Evolutionary conservation across 2,329 filamentous ascomycete genomes (phyloP), one percentile per base, ranked within the genome.

Genomic region (Apiospora aurea): DNA sequence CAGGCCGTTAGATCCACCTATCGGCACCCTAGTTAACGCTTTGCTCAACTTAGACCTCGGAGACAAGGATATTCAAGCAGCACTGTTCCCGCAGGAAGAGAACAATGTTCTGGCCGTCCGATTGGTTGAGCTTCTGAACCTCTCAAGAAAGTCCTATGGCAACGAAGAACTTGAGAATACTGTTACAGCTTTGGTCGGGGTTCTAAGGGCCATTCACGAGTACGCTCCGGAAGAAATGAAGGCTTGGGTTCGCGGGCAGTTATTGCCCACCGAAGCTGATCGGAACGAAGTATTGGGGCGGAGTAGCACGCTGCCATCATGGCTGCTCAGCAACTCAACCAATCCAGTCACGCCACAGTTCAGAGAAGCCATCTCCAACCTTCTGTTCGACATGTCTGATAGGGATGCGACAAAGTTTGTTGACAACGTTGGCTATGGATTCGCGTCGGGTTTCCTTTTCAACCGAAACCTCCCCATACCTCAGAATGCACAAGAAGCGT

Each of bases 401-500:
- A 93, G 91, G 76, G 91, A 98, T 77, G 89, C 95, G 0, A 88
- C 88, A 21, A 92, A 87, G 43, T 96, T 98, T 78, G 93, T 98
- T 0, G 88, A 93, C 69, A 98, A 98, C 76, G 94, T 99, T 16
- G 96, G 96, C 0, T 99, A 97, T 79, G 96, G 96, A 0, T 97
- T 94, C 78, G 96, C 96, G 0, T 94, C 95, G 0, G 96, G 96
- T 0, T 97, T 96, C 79, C 85, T 99, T 21, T 92, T 95, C 83
- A 92, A 93, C 74, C 93, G 96, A 74, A 94, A 96, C 71, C 90
- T 98, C 16, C 87, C 92, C 0, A 86, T 97, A 29, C 94, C 95
- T 0, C 87, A 91, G 72, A 91, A 87, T 71, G 89, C 91, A 0
- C 83, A 90, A 13, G 88, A 91, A 76, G 85, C 87, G 8, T 87